Evolutionary conservation across 495 filamentous ascomycete species (phyloP), one percentile per base, ranked within the genome.

Genomic region (Cryomyces antarcticus): DNA sequence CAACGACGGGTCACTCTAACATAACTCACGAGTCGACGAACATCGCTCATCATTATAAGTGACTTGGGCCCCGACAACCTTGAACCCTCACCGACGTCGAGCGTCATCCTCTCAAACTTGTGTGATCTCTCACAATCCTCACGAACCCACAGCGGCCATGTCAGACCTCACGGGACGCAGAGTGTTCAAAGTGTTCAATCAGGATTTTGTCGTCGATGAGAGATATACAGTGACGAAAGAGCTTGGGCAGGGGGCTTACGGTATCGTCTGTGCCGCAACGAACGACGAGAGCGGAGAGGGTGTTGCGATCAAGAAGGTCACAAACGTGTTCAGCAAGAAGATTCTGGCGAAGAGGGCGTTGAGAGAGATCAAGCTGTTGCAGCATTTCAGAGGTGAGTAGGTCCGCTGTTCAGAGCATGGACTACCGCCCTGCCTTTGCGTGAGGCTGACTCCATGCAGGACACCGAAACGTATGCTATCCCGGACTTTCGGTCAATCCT

Each of bases 251-350:
- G 89, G 89, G 48, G 92, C 89, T 46, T 97, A 96, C 53, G 92
- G 89, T 59, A 95, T 97, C 54, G 92, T 97, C 57, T 97, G 89
- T 62, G 92, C 92, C 41, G 92, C 89, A 28, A 85, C 83, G 42
- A 95, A 97, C 66, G 75, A 72, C 53, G 73, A 80, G 58, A 93
- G 83, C 10, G 77, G 77, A 53, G 89, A 97, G 57, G 89, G 89
- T n/a, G 87, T 97, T 43, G 89, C 89, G 46, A 84, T 97, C 65
- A 97, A 97, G 68, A 97, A 97, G 61, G 83, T 97, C 55, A 97
- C 89, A 63, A 97, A 97, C 80, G 92, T 97, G 47, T 96, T 97
- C 70, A 94, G 86, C 73, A 97, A 97, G 68, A 96, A 96, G 76
- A 97, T 97, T 51, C 68, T 97, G 46, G 89, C 89, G 46, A 97